These are phyloP conservation scores for Chaetothyriales sp. DNA, from an alignment of 2,329 filamentous ascomycete genomes.

Conservation along the genomic window DNA sequence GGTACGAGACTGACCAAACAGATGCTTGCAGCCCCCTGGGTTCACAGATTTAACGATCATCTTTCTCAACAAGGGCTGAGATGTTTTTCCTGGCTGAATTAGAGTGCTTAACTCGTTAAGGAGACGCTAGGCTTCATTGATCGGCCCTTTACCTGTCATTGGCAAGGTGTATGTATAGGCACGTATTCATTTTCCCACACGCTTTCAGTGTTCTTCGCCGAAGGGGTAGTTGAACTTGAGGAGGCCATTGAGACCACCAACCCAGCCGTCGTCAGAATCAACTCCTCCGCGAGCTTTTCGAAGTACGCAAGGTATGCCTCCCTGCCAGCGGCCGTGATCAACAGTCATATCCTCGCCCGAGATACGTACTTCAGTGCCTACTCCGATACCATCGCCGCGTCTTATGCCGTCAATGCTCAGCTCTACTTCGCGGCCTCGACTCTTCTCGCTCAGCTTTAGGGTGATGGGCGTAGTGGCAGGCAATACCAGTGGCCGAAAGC, in stretches of 20 bases:
- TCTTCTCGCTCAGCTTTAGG: constrained; percentile 66
- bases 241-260: constrained; percentile 81
- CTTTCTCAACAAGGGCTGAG: no score
- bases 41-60: no score
- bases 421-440: constrained; percentile 61
- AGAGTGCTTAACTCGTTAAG: no score
- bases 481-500: constrained; percentile 80
- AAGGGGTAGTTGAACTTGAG: constrained; percentile 98
- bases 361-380: constrained; percentile 79
- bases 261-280: constrained; percentile 76
- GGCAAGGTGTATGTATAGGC: no score
- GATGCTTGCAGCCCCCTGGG: no score
- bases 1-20: no score
- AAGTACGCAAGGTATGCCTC: constrained; percentile 87
- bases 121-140: no score
- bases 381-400: constrained; percentile 48
- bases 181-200: no score
- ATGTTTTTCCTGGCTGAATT: no score
- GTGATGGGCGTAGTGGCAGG: constrained; percentile 75
- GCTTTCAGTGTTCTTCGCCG: constrained; percentile 43
- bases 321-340: constrained; percentile 42
- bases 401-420: constrained; percentile 67
- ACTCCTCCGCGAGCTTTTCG: constrained; percentile 40
- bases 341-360: constrained; percentile 60
- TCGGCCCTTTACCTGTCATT: no score